Conservation (phyloP, 345 rosid species). For the Pseudoturritis turrita region DNA sequence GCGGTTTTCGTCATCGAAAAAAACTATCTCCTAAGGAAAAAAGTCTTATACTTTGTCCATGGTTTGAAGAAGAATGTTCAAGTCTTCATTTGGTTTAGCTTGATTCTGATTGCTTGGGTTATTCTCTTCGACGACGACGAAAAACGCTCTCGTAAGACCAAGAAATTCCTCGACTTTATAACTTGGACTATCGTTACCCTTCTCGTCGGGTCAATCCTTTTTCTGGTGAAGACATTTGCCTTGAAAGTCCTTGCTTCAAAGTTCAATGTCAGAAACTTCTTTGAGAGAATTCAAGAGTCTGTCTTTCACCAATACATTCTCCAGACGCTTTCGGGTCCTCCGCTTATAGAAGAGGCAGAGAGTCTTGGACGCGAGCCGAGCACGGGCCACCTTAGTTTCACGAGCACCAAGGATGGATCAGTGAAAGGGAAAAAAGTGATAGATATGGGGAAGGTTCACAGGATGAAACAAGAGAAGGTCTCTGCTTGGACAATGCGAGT, state of each 20-base stretch:
- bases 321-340: slow-evolving; percentile 70
- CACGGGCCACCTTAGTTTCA: slow-evolving; percentile 48
- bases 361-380: slow-evolving; percentile 45
- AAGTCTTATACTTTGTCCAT: slow-evolving; percentile 84
- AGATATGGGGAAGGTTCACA: slow-evolving; percentile 72
- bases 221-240: slow-evolving; percentile 64
- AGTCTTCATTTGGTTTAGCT: slow-evolving; percentile 68
- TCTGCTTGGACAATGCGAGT: slow-evolving; percentile 92
- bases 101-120: slow-evolving; percentile 64
- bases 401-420: slow-evolving; percentile 40
- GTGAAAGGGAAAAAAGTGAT: slow-evolving; percentile 50
- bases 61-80: slow-evolving; percentile 87
- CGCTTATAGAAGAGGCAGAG: slow-evolving; percentile 69
- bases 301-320: slow-evolving; percentile 78
- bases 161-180: slow-evolving; percentile 39
- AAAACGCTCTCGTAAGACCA: slow-evolving; percentile 36
- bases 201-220: slow-evolving; percentile 58
- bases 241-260: slow-evolving; percentile 77
- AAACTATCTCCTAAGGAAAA: slow-evolving; percentile 65
- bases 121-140: slow-evolving; percentile 49
- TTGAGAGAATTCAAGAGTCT: slow-evolving; percentile 89
- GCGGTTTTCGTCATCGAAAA: slow-evolving; percentile 72
- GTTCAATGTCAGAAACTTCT: slow-evolving; percentile 76
- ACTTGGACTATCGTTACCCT: slow-evolving; percentile 62
- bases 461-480: slow-evolving; percentile 78